Conservation (phyloP, 176 grass and related monocot species). For the Aegilops umbellulata region DNA sequence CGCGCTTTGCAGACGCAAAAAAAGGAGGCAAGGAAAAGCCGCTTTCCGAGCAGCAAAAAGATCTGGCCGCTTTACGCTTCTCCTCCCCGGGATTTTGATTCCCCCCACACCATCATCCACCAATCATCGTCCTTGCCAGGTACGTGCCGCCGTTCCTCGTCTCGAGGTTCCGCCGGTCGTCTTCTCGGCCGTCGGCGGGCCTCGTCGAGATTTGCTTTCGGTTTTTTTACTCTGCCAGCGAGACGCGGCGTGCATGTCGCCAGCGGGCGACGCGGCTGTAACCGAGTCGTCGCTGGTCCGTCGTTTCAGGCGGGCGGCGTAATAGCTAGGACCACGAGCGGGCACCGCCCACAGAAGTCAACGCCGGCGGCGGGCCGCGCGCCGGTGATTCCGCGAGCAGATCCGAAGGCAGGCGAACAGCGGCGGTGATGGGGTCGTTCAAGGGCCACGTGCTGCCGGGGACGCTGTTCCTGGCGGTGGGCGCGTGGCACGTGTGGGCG, state of each 20-base stretch:
- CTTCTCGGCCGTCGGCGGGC: no score
- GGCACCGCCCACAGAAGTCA: not conserved
- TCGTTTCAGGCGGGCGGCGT: not conserved
- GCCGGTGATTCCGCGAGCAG: not conserved
- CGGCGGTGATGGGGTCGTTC: constrained; percentile 57
- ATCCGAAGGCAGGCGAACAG: not conserved
- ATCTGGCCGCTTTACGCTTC: not conserved
- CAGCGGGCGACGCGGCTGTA: not conserved
- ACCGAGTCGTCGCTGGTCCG: not conserved
- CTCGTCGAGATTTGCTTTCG: no score
- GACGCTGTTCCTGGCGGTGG: constrained; percentile 66
- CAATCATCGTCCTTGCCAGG: not conserved
- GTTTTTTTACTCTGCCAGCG: no score
- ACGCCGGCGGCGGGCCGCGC: not conserved
- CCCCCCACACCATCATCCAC: not conserved
- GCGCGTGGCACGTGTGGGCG: not conserved
- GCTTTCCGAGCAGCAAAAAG: not conserved
- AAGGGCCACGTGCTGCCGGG: constrained; percentile 80
- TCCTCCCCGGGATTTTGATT: no score
- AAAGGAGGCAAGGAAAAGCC: not conserved
- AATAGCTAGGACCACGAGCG: no score
- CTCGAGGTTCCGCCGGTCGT: no score
- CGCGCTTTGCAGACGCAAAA: no score
- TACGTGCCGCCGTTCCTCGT: not conserved
- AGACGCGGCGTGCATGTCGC: no score